phyloP scores from a whole-genome alignment of 2,329 filamentous ascomycete species.

The Tricladium varicosporioides region DNA sequence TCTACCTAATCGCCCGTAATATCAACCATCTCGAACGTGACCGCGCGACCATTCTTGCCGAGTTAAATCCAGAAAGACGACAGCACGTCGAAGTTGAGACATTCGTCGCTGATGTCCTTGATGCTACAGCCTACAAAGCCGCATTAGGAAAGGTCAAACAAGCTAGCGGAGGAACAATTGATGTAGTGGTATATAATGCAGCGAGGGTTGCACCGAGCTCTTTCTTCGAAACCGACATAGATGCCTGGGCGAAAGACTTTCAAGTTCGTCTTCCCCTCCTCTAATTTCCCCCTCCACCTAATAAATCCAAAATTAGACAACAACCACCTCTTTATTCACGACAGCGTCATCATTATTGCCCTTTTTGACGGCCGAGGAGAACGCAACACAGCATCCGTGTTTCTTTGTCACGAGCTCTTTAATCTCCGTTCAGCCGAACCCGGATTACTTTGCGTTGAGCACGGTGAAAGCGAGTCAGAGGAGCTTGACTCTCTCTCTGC shows the following conservation, averaged over 20 bases:
- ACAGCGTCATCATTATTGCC: background rate
- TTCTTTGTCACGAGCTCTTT: conserved; percentile 1
- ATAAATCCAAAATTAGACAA: background rate
- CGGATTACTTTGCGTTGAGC: background rate
- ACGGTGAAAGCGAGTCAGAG: conserved; percentile 1
- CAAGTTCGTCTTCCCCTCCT: background rate
- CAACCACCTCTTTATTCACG: background rate
- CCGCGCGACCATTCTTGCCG: background rate
- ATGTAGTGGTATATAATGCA: conserved; percentile 1
- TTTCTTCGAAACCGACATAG: background rate
- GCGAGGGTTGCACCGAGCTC: background rate
- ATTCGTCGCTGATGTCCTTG: background rate
- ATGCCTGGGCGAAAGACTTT: background rate
- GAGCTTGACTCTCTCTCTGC: background rate
- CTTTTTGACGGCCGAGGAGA: background rate
- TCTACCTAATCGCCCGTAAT: background rate
- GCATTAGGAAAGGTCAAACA: background rate
- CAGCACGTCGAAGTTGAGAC: background rate
- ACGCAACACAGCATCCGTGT: background rate
- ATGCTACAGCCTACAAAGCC: background rate
- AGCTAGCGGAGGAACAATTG: background rate
- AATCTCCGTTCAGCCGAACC: background rate
- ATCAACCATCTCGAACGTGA: background rate
- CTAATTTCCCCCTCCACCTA: background rate
- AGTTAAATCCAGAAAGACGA: too few species aligned